Percentiles rank a stretch among this genome's conserved stretches.
These are phyloP conservation scores for Eucalyptus microcorys DNA, from an alignment of 345 rosid species.

Conservation along the genomic window DNA sequence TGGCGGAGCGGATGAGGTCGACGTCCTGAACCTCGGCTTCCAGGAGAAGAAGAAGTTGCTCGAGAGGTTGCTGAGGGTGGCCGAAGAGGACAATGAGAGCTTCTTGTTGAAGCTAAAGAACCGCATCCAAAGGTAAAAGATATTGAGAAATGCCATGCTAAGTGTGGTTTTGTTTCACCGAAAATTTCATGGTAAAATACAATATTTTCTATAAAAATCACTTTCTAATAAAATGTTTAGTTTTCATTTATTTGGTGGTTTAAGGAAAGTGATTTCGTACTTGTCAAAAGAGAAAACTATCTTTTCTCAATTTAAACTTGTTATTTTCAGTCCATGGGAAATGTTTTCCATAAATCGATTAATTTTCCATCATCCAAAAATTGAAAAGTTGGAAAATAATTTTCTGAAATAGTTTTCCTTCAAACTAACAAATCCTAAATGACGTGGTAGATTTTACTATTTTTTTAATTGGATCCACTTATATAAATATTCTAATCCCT, in stretches of 20 bases:
- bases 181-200: too few relatives aligned
- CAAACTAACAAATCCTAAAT: not conserved
- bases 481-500: not conserved
- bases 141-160: too few relatives aligned
- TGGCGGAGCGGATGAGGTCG: constrained; percentile 11
- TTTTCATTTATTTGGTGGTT: not conserved
- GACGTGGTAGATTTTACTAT: not conserved
- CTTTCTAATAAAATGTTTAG: not conserved
- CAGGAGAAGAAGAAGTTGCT: constrained; percentile 18
- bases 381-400: not conserved
- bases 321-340: not conserved
- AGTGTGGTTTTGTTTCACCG: too few relatives aligned
- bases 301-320: not conserved
- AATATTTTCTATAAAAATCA: not conserved
- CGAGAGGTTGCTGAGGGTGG: constrained; percentile 19
- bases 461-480: not conserved
- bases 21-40: constrained; percentile 13
- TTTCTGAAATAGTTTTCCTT: not conserved
- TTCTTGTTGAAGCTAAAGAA: constrained; percentile 12
- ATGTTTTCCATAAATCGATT: not conserved
- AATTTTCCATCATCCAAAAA: not conserved
- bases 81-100: constrained; percentile 32
- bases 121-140: not conserved
- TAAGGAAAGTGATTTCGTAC: not conserved
- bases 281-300: not conserved